These are phyloP conservation scores for Dactylis glomerata DNA, from an alignment of 176 grass and related monocot species.

Conservation along the genomic window DNA sequence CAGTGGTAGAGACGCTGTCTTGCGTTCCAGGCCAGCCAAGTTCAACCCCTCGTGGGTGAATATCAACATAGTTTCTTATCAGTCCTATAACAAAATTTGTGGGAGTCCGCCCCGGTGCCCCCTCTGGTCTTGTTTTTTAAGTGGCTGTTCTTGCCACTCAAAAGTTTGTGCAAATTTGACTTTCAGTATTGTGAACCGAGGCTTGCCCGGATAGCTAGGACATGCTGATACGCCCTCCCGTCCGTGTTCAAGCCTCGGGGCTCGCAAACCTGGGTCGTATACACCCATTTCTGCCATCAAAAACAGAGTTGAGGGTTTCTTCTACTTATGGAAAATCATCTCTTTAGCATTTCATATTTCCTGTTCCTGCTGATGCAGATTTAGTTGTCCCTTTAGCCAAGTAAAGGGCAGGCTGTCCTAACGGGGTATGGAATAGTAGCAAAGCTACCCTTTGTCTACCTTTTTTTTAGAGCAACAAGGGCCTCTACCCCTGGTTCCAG, in stretches of 20 bases:
- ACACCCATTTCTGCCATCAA: no score
- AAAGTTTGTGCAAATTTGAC: not conserved
- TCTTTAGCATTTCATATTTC: not conserved
- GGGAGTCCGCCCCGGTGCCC: not conserved
- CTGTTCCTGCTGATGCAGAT: not conserved
- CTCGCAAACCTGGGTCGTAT: no score
- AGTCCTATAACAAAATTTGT: not conserved
- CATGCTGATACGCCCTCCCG: no score
- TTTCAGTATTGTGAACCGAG: not conserved
- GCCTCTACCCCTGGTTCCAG: no score
- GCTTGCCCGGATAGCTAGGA: no score
- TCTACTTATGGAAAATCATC: no score
- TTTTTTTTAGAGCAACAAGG: no score
- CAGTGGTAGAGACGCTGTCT: not conserved
- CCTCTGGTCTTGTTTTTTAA: not conserved
- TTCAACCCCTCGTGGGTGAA: not conserved
- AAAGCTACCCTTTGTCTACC: not conserved
- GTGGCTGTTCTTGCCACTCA: not conserved
- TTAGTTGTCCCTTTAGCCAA: not conserved
- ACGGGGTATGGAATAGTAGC: not conserved
- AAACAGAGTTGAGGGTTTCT: no score
- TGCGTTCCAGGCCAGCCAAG: not conserved
- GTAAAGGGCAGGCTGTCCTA: not conserved
- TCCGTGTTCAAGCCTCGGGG: no score
- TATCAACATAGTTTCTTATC: not conserved